phyloP scores from a whole-genome alignment of 495 filamentous ascomycete species.

The Umbilicaria muhlenbergii region DNA sequence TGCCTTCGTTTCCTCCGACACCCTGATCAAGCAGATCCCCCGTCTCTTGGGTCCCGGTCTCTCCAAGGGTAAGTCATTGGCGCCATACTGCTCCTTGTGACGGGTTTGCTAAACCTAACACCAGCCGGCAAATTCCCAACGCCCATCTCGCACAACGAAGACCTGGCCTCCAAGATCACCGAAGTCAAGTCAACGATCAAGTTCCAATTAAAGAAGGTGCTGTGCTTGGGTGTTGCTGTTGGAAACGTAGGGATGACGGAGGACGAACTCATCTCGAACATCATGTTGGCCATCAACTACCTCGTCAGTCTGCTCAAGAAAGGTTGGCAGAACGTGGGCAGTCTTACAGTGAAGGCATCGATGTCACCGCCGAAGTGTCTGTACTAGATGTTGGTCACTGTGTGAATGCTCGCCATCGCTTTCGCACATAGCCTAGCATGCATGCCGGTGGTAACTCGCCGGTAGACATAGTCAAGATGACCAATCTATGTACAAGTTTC shows the following conservation, averaged over 20 bases:
- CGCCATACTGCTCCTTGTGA: not conserved
- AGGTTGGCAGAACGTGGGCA: slow-evolving; percentile 99
- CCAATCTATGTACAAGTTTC: too few relatives aligned
- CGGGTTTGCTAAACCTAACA: slow-evolving; percentile 7
- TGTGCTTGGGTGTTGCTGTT: slow-evolving; percentile 97
- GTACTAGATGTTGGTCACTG: slow-evolving; percentile 47
- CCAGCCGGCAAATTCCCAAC: slow-evolving; percentile 98
- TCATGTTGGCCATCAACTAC: slow-evolving; percentile 99
- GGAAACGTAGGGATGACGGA: slow-evolving; percentile 95
- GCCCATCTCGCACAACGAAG: slow-evolving; percentile 88
- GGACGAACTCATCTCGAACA: slow-evolving; percentile 91
- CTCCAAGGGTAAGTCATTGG: slow-evolving; percentile 62
- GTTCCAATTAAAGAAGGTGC: slow-evolving; percentile 99
- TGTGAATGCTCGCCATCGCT: too few relatives aligned
- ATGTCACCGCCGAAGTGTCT: slow-evolving; percentile 96
- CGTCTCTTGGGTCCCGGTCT: slow-evolving; percentile 98
- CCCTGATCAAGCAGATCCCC: slow-evolving; percentile 97
- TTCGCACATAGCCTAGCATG: too few relatives aligned
- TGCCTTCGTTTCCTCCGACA: slow-evolving; percentile 91
- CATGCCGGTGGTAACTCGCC: too few relatives aligned
- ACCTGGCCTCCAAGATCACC: slow-evolving; percentile 81
- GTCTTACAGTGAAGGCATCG: slow-evolving; percentile 97
- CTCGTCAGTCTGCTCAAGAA: slow-evolving; percentile 97
- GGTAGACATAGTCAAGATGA: not conserved
- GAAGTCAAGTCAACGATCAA: slow-evolving; percentile 99